A percentile compares a stretch with the other conserved stretches of the same genome.
Evolutionary conservation across 2,329 filamentous ascomycete species (phyloP).

Genomic region (Ceratocystiopsis sp.): DNA sequence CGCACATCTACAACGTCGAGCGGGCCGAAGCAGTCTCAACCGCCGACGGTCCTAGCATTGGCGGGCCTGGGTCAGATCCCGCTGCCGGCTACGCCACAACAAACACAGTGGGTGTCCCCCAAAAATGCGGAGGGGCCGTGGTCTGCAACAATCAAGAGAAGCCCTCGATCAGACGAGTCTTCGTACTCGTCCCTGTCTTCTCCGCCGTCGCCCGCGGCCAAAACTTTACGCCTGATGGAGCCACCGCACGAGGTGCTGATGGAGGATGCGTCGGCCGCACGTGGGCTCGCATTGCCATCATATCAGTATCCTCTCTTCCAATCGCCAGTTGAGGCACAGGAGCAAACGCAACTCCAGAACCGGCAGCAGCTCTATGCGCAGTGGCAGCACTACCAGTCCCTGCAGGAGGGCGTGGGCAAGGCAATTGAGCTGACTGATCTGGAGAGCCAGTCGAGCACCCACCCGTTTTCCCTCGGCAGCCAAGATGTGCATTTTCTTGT

Average conservation of each 20-base stretch:
- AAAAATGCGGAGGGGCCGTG: not conserved
- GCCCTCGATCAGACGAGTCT: no score
- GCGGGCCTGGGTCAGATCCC: conserved; percentile 17
- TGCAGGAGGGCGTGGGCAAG: not conserved
- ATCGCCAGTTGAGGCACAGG: no score
- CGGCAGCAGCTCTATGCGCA: not conserved
- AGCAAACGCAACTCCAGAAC: not conserved
- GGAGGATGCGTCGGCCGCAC: no score
- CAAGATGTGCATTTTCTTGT: no score
- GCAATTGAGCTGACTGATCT: conserved; percentile 2
- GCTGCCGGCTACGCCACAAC: conserved; percentile 13
- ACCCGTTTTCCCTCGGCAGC: no score
- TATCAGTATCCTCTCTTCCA: no score
- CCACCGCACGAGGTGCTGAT: no score
- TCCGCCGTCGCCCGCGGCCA: no score
- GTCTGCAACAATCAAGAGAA: not conserved
- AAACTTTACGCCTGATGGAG: no score
- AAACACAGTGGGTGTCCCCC: not conserved
- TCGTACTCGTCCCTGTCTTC: no score
- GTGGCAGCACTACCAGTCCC: not conserved
- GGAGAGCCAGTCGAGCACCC: conserved; percentile 2
- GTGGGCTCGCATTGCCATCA: no score
- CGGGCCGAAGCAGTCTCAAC: conserved; percentile 4
- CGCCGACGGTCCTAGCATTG: no score
- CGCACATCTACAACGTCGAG: conserved; percentile 31